phyloP scores from a whole-genome alignment of 108 stramenopile genomes.

The Nitzschia palea region DNA sequence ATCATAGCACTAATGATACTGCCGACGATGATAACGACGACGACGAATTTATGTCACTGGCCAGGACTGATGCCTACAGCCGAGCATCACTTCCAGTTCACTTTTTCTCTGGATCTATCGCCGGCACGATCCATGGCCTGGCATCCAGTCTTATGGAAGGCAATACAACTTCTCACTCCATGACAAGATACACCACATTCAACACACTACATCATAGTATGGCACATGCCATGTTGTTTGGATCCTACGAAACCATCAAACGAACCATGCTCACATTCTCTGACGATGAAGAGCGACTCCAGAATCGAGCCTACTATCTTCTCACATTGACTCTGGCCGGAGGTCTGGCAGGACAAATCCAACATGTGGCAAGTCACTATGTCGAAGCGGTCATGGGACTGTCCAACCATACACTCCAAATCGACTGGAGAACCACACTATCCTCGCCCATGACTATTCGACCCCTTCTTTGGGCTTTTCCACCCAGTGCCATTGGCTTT shows the following conservation, averaged over 20 bases:
- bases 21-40: constrained; percentile 19
- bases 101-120: constrained; percentile 48
- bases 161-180: constrained; percentile 6
- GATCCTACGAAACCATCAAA: constrained; percentile 64
- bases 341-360: constrained; percentile 62
- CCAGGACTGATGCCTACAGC: constrained; percentile 31
- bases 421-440: not conserved
- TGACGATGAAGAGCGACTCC: not conserved
- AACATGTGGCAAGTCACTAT: constrained; percentile 56
- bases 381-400: constrained; percentile 34
- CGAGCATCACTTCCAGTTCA: constrained; percentile 45
- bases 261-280: constrained; percentile 22
- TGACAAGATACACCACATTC: not conserved
- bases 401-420: constrained; percentile 15
- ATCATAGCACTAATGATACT: too few relatives aligned
- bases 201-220: constrained; percentile 50
- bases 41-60: not conserved
- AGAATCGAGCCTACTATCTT: not conserved
- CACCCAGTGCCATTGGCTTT: constrained; percentile 64
- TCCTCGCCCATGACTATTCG: constrained; percentile 32
- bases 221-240: constrained; percentile 66
- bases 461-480: constrained; percentile 52
- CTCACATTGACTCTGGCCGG: constrained; percentile 53
- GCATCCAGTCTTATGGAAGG: constrained; percentile 21
- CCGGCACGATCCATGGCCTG: constrained; percentile 46